Percentiles rank a stretch among this genome's conserved stretches.
These are phyloP conservation scores for Chloranthus sessilifolius DNA, from an alignment of 164 flowering plant genomes.

Conservation along the genomic window DNA sequence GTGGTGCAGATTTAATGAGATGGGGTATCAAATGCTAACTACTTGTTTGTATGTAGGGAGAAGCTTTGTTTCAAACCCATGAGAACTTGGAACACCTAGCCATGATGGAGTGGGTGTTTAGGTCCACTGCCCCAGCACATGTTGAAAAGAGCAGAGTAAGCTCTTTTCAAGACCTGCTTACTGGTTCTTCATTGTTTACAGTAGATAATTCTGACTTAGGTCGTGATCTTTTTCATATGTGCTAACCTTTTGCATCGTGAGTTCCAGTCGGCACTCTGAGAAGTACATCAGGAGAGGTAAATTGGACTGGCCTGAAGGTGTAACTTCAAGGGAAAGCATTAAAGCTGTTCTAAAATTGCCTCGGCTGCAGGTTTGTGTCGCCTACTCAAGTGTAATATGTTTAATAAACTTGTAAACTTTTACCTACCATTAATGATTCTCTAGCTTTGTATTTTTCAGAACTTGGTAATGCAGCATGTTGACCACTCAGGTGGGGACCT, in stretches of 20 bases:
- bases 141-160: constrained; percentile 58
- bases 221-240: background rate
- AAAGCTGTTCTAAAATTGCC: constrained; percentile 57
- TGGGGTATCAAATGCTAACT: too few relatives aligned
- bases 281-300: constrained; percentile 61
- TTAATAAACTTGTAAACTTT: background rate
- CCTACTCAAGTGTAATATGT: background rate
- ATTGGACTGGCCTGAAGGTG: constrained; percentile 76
- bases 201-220: background rate
- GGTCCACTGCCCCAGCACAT: constrained; percentile 63
- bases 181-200: background rate
- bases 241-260: background rate
- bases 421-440: too few relatives aligned
- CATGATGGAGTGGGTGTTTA: constrained; percentile 74
- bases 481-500: constrained; percentile 91
- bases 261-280: constrained; percentile 53
- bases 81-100: constrained; percentile 78
- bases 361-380: constrained; percentile 35
- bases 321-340: constrained; percentile 60
- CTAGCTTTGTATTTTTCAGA: constrained; percentile 35
- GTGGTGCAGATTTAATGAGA: background rate
- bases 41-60: constrained; percentile 38
- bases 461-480: constrained; percentile 86
- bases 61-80: constrained; percentile 74
- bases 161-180: background rate